Evolutionary conservation across 768 basidiomycete species (phyloP).

Genomic region (Paxillus involutus): DNA sequence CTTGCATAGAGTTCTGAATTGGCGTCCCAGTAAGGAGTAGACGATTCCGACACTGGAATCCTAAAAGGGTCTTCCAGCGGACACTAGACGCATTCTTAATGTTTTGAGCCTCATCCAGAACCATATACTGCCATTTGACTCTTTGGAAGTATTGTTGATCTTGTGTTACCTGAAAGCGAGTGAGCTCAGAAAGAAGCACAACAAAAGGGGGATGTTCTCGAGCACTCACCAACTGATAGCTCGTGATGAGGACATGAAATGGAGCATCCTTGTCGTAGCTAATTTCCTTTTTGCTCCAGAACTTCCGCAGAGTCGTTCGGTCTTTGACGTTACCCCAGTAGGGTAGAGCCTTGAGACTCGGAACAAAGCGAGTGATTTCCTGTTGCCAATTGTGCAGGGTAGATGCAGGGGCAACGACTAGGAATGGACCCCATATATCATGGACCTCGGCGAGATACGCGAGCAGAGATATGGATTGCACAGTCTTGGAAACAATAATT

Average conservation of each 20-base stretch:
- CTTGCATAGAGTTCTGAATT: constrained; percentile 99
- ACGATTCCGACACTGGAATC: constrained; percentile 94
- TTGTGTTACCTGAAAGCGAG: constrained; percentile 69
- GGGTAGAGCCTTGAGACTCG: constrained; percentile 88
- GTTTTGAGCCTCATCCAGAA: constrained; percentile 99
- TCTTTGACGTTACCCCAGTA: constrained; percentile 99
- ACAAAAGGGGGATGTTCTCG: neutral
- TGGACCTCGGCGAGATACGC: constrained; percentile 96
- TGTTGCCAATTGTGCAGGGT: constrained; percentile 99
- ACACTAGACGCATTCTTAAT: constrained; percentile 98
- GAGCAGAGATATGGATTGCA: constrained; percentile 95
- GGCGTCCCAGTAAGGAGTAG: constrained; percentile 95
- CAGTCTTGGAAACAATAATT: constrained; percentile 55
- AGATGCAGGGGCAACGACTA: constrained; percentile 95
- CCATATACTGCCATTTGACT: constrained; percentile 99
- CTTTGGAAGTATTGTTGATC: constrained; percentile 98
- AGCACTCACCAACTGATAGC: constrained; percentile 83
- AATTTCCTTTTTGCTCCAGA: constrained; percentile 98
- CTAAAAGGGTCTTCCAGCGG: constrained; percentile 95
- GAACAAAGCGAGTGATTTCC: constrained; percentile 94
- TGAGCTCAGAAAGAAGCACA: constrained; percentile 1
- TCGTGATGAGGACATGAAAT: constrained; percentile 95
- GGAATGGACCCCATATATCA: constrained; percentile 99
- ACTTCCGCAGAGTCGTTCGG: constrained; percentile 88
- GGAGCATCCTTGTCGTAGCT: constrained; percentile 94